Base-by-base conservation (phyloP, 2,329 filamentous ascomycete species). In the Ophiostoma sp. region DNA sequence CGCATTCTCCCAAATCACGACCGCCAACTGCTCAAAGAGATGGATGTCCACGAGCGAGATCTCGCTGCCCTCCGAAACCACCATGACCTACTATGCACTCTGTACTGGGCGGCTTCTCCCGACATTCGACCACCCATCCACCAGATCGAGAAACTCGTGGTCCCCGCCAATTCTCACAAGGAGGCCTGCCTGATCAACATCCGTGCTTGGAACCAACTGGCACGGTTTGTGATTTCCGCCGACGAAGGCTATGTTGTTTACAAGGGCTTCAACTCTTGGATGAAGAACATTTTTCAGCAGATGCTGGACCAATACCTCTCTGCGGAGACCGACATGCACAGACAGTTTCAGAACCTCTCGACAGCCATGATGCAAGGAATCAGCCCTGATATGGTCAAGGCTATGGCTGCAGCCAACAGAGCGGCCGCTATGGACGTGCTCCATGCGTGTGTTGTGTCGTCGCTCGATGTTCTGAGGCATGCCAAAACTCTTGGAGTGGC, bases 31-130 rank as follows among this genome's bases (percentile, higher is more conserved):
- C 85, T 87, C 48, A 91, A 90, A 77, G 90, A 92, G 78, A 85
- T 90, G 73, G 84, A 82, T 6, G 85, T 91, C 12, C 85, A 87
- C 73, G 84, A 90, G 76, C 85, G 86, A 50, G 90, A 92, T 68
- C 82, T 92, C 63, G 88, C 89, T 3, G 89, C 89, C 5, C 81
- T 92, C 59, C 84, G 90, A 73, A 92, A 92, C 74, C 90, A 92
- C 74, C 90, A 92, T 74, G 90, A 92, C 78, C 85, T 92, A 57
- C 83, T 92, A 3, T 89, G 87, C 76, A 90, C 89, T 0, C 82
- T 92, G 4, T 92, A 88, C 78, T 92, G 89, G 89, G 88, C 87
- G 6, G 85, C 88, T 1, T 89, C 90, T 9, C 78, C 83, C 1
- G 85, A 86, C 2, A 77, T 88, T 68, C 85, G 89, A 8, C 89